Evolutionary conservation across 129 eudicot genomes (phyloP).

Genomic region (Lactuca sativa): DNA sequence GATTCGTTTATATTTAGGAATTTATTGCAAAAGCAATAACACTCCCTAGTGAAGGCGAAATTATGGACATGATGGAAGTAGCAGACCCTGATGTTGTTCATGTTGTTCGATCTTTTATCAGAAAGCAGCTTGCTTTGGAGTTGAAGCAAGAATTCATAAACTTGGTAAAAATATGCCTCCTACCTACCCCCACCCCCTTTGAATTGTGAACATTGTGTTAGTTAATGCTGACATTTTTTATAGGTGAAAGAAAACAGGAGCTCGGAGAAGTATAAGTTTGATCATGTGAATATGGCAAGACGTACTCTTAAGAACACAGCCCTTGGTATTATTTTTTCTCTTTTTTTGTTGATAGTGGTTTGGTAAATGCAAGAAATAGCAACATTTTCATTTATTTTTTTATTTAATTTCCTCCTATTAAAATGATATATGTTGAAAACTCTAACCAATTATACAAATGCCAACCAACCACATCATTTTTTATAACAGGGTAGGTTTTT

Average conservation of each 20-base stretch:
- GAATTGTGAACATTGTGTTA: background rate
- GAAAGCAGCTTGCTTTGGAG: conserved; percentile 80
- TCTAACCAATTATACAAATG: too few relatives aligned
- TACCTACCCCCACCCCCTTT: background rate
- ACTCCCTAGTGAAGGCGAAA: conserved; percentile 90
- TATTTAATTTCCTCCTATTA: too few relatives aligned
- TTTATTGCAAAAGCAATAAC: conserved; percentile 92
- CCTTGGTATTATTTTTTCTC: conserved; percentile 46
- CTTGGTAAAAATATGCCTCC: conserved; percentile 40
- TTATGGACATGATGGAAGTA: conserved; percentile 94
- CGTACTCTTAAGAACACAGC: conserved; percentile 86
- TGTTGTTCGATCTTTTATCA: conserved; percentile 78
- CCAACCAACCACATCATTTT: too few relatives aligned
- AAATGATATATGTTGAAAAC: too few relatives aligned
- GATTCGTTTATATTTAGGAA: conserved; percentile 48
- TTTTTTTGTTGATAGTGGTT: background rate
- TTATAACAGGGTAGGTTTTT: too few relatives aligned
- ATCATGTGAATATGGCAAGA: conserved; percentile 81
- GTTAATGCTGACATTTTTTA: conserved; percentile 7
- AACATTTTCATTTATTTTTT: too few relatives aligned
- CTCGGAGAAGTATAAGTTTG: conserved; percentile 55
- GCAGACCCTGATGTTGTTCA: conserved; percentile 99
- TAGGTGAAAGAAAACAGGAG: conserved; percentile 79
- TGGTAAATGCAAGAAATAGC: too few relatives aligned
- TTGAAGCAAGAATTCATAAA: conserved; percentile 58